Evolutionary conservation across 1,284 basidiomycete genomes (phyloP).

Genomic region (Papiliotrema laurentii): DNA sequence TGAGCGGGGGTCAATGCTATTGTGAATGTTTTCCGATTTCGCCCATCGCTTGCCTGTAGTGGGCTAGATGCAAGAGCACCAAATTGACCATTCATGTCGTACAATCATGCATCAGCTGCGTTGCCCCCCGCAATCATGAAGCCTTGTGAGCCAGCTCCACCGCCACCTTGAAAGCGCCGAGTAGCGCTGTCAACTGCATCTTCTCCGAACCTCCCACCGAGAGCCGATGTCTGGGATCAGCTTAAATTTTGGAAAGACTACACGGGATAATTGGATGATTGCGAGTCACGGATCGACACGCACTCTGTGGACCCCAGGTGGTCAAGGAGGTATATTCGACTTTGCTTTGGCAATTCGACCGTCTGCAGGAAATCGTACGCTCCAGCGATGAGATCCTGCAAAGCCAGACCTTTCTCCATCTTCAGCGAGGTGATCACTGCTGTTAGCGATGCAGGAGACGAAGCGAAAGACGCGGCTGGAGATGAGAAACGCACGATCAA

Average conservation of each 20-base stretch:
- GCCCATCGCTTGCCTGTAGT: too few relatives aligned
- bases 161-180: conserved; percentile 90
- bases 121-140: too few relatives aligned
- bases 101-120: too few relatives aligned
- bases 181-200: conserved; percentile 84
- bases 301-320: conserved; percentile 86
- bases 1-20: too few relatives aligned
- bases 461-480: too few relatives aligned
- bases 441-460: neutral
- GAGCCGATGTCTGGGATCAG: conserved; percentile 69
- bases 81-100: too few relatives aligned
- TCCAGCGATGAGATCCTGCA: conserved; percentile 92
- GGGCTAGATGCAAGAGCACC: too few relatives aligned
- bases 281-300: conserved; percentile 34
- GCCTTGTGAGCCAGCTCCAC: conserved; percentile 59
- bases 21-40: too few relatives aligned
- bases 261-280: neutral
- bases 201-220: conserved; percentile 92
- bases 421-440: conserved; percentile 83
- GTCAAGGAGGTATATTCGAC: conserved; percentile 87
- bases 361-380: conserved; percentile 86
- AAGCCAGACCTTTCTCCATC: conserved; percentile 83
- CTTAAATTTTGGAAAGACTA: neutral
- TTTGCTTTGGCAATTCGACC: conserved; percentile 76
- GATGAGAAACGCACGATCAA: conserved; percentile 62